A percentile compares a stretch with the other conserved stretches of the same genome.
Conservation (phyloP, 2,329 filamentous ascomycete genomes). For the Ophiostoma sp. region DNA sequence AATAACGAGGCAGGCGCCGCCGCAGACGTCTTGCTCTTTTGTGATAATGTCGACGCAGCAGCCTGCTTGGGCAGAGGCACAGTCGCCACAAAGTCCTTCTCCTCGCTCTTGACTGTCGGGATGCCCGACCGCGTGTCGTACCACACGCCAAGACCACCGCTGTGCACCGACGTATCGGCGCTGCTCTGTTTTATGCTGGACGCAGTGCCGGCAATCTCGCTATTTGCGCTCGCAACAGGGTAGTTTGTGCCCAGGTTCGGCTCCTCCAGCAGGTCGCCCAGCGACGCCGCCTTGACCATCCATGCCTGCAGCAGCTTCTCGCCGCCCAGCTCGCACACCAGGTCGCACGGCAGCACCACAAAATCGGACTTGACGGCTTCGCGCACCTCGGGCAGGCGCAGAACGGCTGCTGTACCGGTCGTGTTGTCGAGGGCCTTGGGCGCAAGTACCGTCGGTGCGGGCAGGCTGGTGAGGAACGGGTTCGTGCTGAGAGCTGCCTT, state of each 20-base stretch:
- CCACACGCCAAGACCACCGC: slow-evolving; percentile 83
- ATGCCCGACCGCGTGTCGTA: slow-evolving; percentile 72
- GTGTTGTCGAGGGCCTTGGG: slow-evolving; percentile 72
- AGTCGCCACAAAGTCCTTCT: slow-evolving; percentile 86
- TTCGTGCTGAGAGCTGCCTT: slow-evolving; percentile 68
- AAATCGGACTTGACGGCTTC: slow-evolving; percentile 79
- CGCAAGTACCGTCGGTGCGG: slow-evolving; percentile 68
- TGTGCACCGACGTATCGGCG: slow-evolving; percentile 37
- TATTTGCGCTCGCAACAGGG: not conserved
- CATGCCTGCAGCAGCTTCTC: slow-evolving; percentile 81
- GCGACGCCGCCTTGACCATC: slow-evolving; percentile 76
- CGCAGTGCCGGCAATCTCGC: not conserved
- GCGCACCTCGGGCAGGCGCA: slow-evolving; percentile 77
- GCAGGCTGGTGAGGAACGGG: slow-evolving; percentile 68
- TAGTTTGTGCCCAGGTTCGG: slow-evolving; percentile 22
- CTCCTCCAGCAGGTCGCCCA: slow-evolving; percentile 56
- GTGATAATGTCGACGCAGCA: slow-evolving; percentile 28
- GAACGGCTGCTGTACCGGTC: slow-evolving; percentile 82
- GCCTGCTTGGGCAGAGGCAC: slow-evolving; percentile 42
- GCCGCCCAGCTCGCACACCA: slow-evolving; percentile 84
- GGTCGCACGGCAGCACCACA: slow-evolving; percentile 83
- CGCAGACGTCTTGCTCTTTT: not conserved
- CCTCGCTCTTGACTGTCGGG: slow-evolving; percentile 76
- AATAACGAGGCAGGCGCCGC: slow-evolving; percentile 48
- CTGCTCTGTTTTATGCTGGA: not conserved